A percentile compares a stretch with the other conserved stretches of the same genome.
Conservation (phyloP, 2,329 filamentous ascomycete species). For the Stagonosporopsis tanaceti region DNA sequence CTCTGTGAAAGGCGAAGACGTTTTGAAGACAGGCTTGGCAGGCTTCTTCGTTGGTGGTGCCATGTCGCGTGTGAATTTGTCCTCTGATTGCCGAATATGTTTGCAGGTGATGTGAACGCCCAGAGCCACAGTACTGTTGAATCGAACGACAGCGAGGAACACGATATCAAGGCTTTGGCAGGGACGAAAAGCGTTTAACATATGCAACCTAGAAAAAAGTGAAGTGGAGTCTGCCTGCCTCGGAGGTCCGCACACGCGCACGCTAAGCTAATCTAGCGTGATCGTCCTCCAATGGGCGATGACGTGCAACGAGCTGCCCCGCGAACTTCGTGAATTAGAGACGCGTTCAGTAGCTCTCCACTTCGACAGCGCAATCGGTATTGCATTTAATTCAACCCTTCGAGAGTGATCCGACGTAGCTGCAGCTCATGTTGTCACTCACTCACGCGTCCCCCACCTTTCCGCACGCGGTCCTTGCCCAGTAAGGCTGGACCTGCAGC, state of each 20-base stretch:
- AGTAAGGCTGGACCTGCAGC: conserved; percentile 33
- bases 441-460: conserved; percentile 24
- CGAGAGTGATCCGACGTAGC: conserved; percentile 7
- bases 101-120: background rate
- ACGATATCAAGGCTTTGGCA: background rate
- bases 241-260: conserved; percentile 14
- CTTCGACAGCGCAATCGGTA: conserved; percentile 76
- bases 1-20: conserved; percentile 70
- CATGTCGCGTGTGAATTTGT: conserved; percentile 23
- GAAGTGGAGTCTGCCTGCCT: conserved; percentile 3
- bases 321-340: conserved; percentile 18
- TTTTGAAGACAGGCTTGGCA: conserved; percentile 66
- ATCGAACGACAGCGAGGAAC: background rate
- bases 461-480: conserved; percentile 31
- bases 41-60: conserved; percentile 34
- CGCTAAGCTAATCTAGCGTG: conserved; percentile 1
- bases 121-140: background rate
- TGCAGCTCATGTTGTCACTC: conserved; percentile 40
- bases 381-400: conserved; percentile 24
- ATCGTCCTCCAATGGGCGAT: conserved; percentile 13
- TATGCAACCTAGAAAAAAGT: background rate
- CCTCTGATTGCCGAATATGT: background rate
- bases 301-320: conserved; percentile 18
- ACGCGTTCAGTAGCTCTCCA: conserved; percentile 68
- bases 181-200: background rate